Base-by-base conservation (phyloP, 1,139 yeast genomes). In the Yamadazyma diospyri region DNA sequence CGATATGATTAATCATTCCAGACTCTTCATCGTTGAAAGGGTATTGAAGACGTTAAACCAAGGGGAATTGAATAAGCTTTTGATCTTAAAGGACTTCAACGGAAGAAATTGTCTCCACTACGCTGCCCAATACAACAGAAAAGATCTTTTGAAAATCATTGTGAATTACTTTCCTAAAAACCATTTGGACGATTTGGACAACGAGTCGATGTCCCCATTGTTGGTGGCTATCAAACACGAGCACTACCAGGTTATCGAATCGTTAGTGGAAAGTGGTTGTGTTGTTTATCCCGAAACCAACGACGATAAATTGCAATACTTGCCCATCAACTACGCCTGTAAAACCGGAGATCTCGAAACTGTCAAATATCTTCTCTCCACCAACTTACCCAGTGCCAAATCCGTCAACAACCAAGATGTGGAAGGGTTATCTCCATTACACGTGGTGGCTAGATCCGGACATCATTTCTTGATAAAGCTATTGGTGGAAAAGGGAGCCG, bases 311-410 rank as follows among this genome's bases (percentile, higher is more conserved):
- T 68, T 76, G 17, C 76, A 71, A 41, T 87, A 88, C 51, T 71
- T 87, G 29, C 97, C 98, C 1, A 67, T 92, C 25, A 87, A 86
- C 48, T 78, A 84, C 51, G 97, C 97, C 1, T 92, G 98, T 56
- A 83, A 84, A 48, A 75, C 77, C 41, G 97, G 97, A 6, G 80
- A 85, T 45, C 75, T 71, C 43, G 76, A 76, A 37, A 82, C 87
- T 3, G 81, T 87, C 15, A 76, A 81, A 45, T 65, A 78, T 40
- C 61, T 88, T 15, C 60, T 68, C 32, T 51, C 69, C 30, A 43
- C 59, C 37, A 44, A 58, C 41, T 11, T 20, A 4, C 33, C 36
- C 3, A 30, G 25, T 17, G 19, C 40, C 3, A 38, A 51, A 36
- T 47, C 56, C 25, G 52, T 65, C 13, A 66, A 68, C 41, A 77